Percentiles rank a stretch among this genome's conserved stretches.
phyloP scores from a whole-genome alignment of 768 basidiomycete species.

The Pulveroboletus ravenelii region DNA sequence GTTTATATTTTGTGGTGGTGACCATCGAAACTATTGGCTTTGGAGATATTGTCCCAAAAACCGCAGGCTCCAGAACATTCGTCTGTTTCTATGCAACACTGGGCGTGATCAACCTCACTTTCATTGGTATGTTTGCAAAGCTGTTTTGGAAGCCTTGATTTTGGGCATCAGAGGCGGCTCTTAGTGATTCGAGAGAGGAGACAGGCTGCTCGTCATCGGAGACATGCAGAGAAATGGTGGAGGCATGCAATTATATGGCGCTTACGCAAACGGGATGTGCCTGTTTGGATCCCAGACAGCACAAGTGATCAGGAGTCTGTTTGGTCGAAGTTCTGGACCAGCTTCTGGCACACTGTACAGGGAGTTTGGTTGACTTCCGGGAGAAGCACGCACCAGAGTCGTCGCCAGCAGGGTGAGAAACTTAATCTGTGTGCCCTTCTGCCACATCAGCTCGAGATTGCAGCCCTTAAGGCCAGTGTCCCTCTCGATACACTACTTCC shows the following conservation, averaged over 20 bases:
- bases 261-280: conserved; percentile 44
- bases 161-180: conserved; percentile 55
- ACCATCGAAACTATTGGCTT: conserved; percentile 73
- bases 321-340: conserved; percentile 8
- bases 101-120: conserved; percentile 60
- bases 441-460: conserved; percentile 49
- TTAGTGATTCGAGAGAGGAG: conserved; percentile 43
- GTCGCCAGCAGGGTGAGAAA: conserved; percentile 43
- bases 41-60: conserved; percentile 64
- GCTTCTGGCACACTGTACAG: conserved; percentile 12
- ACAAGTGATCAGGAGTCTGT: background rate
- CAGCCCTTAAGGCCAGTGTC: conserved; percentile 65
- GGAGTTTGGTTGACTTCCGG: background rate
- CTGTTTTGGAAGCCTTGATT: conserved; percentile 67
- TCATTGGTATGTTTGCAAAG: conserved; percentile 64
- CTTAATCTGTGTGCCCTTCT: conserved; percentile 62
- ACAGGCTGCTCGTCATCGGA: conserved; percentile 37
- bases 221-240: conserved; percentile 52
- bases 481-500: conserved; percentile 51
- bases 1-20: conserved; percentile 72
- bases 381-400: conserved; percentile 5
- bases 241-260: conserved; percentile 59
- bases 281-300: conserved; percentile 50
- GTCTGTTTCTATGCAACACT: conserved; percentile 52
- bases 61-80: conserved; percentile 52